Evolutionary conservation across 331 rosid species (phyloP).

Genomic region (Dryas integrifolia): DNA sequence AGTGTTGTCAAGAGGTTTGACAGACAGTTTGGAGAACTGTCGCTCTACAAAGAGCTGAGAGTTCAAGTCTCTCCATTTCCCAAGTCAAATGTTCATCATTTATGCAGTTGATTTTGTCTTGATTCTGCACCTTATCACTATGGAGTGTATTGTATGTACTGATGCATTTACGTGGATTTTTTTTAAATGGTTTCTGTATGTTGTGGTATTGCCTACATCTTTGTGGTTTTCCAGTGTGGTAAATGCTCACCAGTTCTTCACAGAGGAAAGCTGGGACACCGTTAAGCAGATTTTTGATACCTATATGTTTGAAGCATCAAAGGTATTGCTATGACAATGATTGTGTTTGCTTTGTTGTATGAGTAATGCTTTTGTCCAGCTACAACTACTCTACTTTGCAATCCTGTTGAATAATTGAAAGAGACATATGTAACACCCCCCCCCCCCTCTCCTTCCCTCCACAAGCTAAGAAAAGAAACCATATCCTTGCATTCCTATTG

Average conservation of each 20-base stretch:
- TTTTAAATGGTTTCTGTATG: conserved; percentile 22
- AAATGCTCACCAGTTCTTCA: conserved; percentile 95
- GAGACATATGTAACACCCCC: too few species aligned
- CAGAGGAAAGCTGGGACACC: conserved; percentile 92
- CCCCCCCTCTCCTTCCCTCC: background rate
- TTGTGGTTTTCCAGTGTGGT: conserved; percentile 73
- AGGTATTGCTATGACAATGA: conserved; percentile 46
- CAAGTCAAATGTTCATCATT: conserved; percentile 39
- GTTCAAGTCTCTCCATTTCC: conserved; percentile 99
- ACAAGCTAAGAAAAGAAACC: too few species aligned
- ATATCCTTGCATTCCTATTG: background rate
- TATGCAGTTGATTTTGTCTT: conserved; percentile 20
- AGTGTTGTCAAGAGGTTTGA: conserved; percentile 99
- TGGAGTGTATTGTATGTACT: conserved; percentile 6
- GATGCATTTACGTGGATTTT: conserved; percentile 19
- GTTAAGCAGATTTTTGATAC: conserved; percentile 78
- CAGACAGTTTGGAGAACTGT: conserved; percentile 91
- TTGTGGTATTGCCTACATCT: conserved; percentile 40
- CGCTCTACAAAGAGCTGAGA: conserved; percentile 97
- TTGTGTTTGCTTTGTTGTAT: conserved; percentile 11
- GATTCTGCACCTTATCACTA: background rate
- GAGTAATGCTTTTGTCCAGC: background rate
- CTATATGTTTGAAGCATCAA: conserved; percentile 91
- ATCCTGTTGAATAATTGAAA: background rate
- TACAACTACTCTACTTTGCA: background rate